Conservation (phyloP, 768 basidiomycete species). For the Cubamyces lactineus region DNA sequence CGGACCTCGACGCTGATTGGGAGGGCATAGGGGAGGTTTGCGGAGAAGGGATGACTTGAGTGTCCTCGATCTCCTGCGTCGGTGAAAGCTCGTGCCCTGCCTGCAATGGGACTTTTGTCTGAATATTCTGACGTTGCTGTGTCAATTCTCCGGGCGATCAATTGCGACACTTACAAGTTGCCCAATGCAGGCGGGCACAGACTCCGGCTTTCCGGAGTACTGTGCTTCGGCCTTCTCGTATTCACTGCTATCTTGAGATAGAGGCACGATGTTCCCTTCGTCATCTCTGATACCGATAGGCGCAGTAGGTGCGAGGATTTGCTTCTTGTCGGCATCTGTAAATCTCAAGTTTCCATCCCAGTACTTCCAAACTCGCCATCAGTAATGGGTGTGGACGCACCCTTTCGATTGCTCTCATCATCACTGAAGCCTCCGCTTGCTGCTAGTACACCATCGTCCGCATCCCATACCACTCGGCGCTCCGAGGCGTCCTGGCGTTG, state of each 20-base stretch:
- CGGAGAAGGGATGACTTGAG: slow-evolving; percentile 36
- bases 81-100: slow-evolving; percentile 44
- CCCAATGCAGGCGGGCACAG: slow-evolving; percentile 55
- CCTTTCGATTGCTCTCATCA: not conserved
- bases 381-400: no score
- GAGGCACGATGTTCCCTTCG: slow-evolving; percentile 55
- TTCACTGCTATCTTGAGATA: slow-evolving; percentile 38
- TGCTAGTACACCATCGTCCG: slow-evolving; percentile 49
- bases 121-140: not conserved
- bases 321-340: not conserved
- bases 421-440: slow-evolving; percentile 66
- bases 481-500: slow-evolving; percentile 64
- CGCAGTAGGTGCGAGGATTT: slow-evolving; percentile 26
- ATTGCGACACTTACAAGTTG: slow-evolving; percentile 51
- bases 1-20: slow-evolving; percentile 4
- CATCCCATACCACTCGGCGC: slow-evolving; percentile 70
- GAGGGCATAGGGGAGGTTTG: slow-evolving; percentile 9
- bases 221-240: slow-evolving; percentile 41
- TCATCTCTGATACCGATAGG: slow-evolving; percentile 64
- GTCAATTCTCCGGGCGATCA: not conserved
- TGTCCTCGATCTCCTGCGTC: slow-evolving; percentile 51
- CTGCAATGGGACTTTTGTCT: slow-evolving; percentile 4
- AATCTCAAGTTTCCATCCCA: no score
- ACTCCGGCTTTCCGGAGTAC: slow-evolving; percentile 55
- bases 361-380: no score